phyloP scores from a whole-genome alignment of 495 filamentous ascomycete species.

The Lepidopterella palustris region DNA sequence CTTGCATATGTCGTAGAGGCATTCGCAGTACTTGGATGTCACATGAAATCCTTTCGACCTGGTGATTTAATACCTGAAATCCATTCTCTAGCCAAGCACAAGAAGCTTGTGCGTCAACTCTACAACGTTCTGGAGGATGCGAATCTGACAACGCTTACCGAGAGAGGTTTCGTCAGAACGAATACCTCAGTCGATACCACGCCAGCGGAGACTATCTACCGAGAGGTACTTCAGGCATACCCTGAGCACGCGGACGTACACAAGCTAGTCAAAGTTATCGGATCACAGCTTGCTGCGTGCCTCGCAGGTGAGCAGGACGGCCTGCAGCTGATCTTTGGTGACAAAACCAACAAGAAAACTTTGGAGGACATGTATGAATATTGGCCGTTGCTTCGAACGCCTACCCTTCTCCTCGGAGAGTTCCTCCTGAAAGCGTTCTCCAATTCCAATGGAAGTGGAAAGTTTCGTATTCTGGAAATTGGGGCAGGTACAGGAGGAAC shows the following conservation, averaged over 20 bases:
- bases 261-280: slow-evolving; percentile 3
- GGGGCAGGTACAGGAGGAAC: slow-evolving; percentile 11
- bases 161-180: background rate
- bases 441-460: background rate
- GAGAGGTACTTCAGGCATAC: background rate
- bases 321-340: slow-evolving; percentile 12
- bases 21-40: slow-evolving; percentile 20
- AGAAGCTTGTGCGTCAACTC: slow-evolving; percentile 3
- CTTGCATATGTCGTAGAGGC: slow-evolving; percentile 29
- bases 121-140: slow-evolving; percentile 9
- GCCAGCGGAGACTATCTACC: background rate
- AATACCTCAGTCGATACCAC: background rate
- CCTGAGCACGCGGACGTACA: slow-evolving; percentile 3
- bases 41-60: background rate
- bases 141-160: background rate
- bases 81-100: background rate
- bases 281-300: slow-evolving; percentile 3
- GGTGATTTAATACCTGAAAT: background rate
- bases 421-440: background rate
- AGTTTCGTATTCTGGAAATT: slow-evolving; percentile 6
- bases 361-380: slow-evolving; percentile 5
- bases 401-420: background rate
- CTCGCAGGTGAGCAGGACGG: slow-evolving; percentile 6
- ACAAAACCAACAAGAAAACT: background rate
- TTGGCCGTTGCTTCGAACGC: background rate